phyloP scores from a whole-genome alignment of 108 stramenopile species.

The Nitzschia putrida region DNA sequence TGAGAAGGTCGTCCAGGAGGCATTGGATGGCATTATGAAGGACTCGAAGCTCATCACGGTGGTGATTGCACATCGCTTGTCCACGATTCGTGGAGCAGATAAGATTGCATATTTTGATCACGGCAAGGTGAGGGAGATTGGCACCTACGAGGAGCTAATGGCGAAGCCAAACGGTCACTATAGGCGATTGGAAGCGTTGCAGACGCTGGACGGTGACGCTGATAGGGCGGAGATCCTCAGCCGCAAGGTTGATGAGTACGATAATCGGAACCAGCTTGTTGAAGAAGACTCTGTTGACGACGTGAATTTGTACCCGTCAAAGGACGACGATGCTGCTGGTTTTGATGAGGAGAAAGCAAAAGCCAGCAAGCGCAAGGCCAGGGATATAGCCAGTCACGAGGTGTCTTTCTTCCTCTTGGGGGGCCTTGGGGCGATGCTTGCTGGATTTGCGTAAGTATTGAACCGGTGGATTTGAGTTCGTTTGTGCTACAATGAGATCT shows the following conservation, averaged over 20 bases:
- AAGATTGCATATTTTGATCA: constrained; percentile 77
- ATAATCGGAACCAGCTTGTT: too few relatives aligned
- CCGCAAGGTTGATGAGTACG: not conserved
- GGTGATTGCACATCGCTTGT: constrained; percentile 74
- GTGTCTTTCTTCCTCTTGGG: constrained; percentile 30
- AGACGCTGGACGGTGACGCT: constrained; percentile 43
- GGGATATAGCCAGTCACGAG: constrained; percentile 38
- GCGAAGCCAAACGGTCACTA: constrained; percentile 43
- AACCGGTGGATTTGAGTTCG: too few relatives aligned
- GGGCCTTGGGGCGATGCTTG: constrained; percentile 47
- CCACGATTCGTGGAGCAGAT: constrained; percentile 78
- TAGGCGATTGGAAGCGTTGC: constrained; percentile 45
- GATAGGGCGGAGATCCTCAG: not conserved
- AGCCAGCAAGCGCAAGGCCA: not conserved
- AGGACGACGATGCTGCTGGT: not conserved
- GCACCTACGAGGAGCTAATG: constrained; percentile 80
- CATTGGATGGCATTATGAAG: constrained; percentile 67
- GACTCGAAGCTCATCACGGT: constrained; percentile 46
- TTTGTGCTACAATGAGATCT: too few relatives aligned
- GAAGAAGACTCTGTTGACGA: not conserved
- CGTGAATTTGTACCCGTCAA: too few relatives aligned
- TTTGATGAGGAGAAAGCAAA: constrained; percentile 5
- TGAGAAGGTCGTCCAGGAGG: constrained; percentile 77
- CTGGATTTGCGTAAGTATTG: constrained; percentile 37
- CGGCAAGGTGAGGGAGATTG: constrained; percentile 71